These are phyloP conservation scores for Blastobotrys chiropterorum DNA, from an alignment of 805 yeast genomes.

Conservation along the genomic window DNA sequence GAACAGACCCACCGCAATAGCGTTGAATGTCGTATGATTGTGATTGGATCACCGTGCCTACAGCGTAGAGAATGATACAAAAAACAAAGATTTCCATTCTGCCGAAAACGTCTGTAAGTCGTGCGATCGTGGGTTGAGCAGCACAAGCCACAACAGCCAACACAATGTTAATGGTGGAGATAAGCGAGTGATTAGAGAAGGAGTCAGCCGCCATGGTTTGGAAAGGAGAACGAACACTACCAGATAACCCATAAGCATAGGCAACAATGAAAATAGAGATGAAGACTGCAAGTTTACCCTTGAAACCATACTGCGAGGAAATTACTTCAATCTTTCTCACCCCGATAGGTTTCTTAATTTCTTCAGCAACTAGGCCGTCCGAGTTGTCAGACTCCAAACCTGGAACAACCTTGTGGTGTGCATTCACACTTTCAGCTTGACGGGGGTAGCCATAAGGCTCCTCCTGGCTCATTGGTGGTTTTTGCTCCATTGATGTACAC, in stretches of 20 bases:
- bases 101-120: slow-evolving; percentile 63
- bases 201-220: slow-evolving; percentile 52
- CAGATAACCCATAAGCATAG: slow-evolving; percentile 55
- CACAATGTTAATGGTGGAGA: slow-evolving; percentile 54
- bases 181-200: slow-evolving; percentile 47
- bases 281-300: slow-evolving; percentile 39
- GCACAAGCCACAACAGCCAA: slow-evolving; percentile 60
- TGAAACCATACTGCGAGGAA: slow-evolving; percentile 40
- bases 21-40: slow-evolving; percentile 52
- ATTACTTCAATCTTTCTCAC: slow-evolving; percentile 52
- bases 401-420: background rate
- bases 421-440: background rate
- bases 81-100: slow-evolving; percentile 47
- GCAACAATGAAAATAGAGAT: slow-evolving; percentile 48
- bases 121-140: slow-evolving; percentile 56
- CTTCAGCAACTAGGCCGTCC: background rate
- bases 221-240: slow-evolving; percentile 43
- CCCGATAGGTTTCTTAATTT: slow-evolving; percentile 33
- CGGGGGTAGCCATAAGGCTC: background rate
- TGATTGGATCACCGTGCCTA: slow-evolving; percentile 61
- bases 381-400: background rate
- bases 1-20: slow-evolving; percentile 60
- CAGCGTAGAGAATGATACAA: slow-evolving; percentile 48
- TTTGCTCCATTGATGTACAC: background rate
- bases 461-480: background rate